Percentiles rank a stretch among this genome's conserved stretches.
phyloP scores from a whole-genome alignment of 2,329 filamentous ascomycete genomes.

The Scedosporium aurantiacum region DNA sequence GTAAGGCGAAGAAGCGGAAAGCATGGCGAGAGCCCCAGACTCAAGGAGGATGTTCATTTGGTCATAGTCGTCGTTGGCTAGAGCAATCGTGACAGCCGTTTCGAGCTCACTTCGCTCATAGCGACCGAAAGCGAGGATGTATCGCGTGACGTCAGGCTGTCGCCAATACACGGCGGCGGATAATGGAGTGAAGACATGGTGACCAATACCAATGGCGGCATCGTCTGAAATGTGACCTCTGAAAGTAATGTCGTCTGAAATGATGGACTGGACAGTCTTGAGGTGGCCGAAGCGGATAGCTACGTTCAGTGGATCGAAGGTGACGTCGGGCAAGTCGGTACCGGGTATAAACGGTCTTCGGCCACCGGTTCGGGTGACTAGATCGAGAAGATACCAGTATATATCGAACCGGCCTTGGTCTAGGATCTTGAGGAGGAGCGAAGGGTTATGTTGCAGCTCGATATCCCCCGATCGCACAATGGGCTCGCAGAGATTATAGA shows the following conservation, averaged over 20 bases:
- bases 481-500: slow-evolving; percentile 18
- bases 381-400: slow-evolving; percentile 18
- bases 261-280: slow-evolving; percentile 10
- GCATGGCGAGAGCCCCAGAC: background rate
- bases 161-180: slow-evolving; percentile 18
- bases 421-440: slow-evolving; percentile 16
- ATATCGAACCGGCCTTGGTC: slow-evolving; percentile 14
- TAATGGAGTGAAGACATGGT: slow-evolving; percentile 16
- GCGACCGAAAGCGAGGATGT: slow-evolving; percentile 12
- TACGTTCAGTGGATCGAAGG: slow-evolving; percentile 17
- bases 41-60: slow-evolving; percentile 13
- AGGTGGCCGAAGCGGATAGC: slow-evolving; percentile 18
- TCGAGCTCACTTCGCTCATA: slow-evolving; percentile 12
- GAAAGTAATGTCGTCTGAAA: slow-evolving; percentile 13
- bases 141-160: slow-evolving; percentile 13
- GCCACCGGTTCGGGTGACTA: slow-evolving; percentile 15
- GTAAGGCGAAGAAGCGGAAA: background rate
- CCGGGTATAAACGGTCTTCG: slow-evolving; percentile 6
- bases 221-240: slow-evolving; percentile 8
- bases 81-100: slow-evolving; percentile 15
- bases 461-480: slow-evolving; percentile 16
- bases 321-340: slow-evolving; percentile 15
- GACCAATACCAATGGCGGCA: background rate
- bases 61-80: slow-evolving; percentile 9
- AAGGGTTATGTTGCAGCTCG: slow-evolving; percentile 14